These are phyloP conservation scores for Pythium graminicola DNA, from an alignment of 352 stramenopile species.

Conservation along the genomic window DNA sequence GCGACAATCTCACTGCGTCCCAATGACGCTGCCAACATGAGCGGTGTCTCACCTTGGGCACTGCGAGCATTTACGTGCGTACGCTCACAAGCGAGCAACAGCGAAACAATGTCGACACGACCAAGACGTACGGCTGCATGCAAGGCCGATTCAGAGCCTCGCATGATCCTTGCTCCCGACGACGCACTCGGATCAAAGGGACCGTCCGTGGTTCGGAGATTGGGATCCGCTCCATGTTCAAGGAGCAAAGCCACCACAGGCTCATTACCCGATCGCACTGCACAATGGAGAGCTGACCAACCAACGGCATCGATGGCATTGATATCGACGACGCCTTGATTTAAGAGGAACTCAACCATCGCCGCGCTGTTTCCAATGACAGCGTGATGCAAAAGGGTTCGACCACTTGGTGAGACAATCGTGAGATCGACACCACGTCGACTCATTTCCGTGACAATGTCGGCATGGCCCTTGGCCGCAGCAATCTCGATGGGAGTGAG, in stretches of 20 bases:
- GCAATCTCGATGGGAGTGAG: slow-evolving; percentile 2
- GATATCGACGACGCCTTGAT: not conserved
- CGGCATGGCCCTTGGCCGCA: not conserved
- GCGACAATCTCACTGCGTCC: not conserved
- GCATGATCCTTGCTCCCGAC: not conserved
- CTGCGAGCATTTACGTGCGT: slow-evolving; percentile 2
- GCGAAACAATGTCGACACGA: not conserved
- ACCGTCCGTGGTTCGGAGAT: not conserved
- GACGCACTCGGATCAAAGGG: not conserved
- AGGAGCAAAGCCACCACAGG: not conserved
- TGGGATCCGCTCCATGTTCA: not conserved
- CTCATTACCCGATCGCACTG: slow-evolving; percentile 1
- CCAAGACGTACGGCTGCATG: not conserved
- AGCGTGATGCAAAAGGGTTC: slow-evolving; percentile 6
- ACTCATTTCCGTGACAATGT: not conserved
- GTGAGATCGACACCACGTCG: not conserved
- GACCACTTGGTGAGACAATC: not conserved
- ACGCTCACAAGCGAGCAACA: slow-evolving; percentile 1
- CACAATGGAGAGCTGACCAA: slow-evolving; percentile 4
- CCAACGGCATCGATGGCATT: not conserved
- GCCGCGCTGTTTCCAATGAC: not conserved
- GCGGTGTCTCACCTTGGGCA: not conserved
- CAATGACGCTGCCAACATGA: not conserved
- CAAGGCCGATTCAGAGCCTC: not conserved
- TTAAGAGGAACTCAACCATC: slow-evolving; percentile 2